Conservation (phyloP, 139 green algal genomes). For the Coccomyxa sp. region DNA sequence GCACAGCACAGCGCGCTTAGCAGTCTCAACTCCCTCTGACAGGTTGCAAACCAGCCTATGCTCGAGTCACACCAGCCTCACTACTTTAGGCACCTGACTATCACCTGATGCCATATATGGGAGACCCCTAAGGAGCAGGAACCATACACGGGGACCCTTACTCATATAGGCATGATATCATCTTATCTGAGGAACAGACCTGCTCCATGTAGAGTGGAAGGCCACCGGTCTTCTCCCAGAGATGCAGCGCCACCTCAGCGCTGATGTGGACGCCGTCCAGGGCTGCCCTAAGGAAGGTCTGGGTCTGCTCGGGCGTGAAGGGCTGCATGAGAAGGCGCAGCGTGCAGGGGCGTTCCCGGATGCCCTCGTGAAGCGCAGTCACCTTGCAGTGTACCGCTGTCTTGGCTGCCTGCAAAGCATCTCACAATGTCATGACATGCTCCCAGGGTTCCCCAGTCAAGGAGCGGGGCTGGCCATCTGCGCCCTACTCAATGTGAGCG, state of each 20-base stretch:
- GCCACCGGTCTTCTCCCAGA: conserved; percentile 64
- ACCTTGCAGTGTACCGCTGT: conserved; percentile 5
- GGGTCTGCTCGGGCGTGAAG: conserved; percentile 29
- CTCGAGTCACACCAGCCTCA: no score
- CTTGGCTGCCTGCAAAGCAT: conserved; percentile 1
- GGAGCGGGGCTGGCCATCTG: no score
- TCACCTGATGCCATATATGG: no score
- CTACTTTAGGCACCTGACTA: no score
- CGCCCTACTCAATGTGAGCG: no score
- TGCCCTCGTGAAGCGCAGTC: neutral
- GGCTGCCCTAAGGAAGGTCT: conserved; percentile 19
- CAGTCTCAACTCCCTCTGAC: no score
- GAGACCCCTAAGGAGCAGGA: no score
- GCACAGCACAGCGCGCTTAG: neutral
- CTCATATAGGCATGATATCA: neutral
- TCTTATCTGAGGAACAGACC: conserved; percentile 3
- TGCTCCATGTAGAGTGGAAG: conserved; percentile 73
- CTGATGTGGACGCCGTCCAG: conserved; percentile 23
- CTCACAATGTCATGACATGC: no score
- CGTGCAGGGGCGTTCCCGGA: conserved; percentile 21
- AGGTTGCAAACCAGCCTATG: no score
- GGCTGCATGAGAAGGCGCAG: conserved; percentile 35
- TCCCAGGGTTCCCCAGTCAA: no score
- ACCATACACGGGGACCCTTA: no score
- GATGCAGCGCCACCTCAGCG: conserved; percentile 40